Conservation (phyloP, 2,329 filamentous ascomycete species). For the Ilyonectria robusta region DNA sequence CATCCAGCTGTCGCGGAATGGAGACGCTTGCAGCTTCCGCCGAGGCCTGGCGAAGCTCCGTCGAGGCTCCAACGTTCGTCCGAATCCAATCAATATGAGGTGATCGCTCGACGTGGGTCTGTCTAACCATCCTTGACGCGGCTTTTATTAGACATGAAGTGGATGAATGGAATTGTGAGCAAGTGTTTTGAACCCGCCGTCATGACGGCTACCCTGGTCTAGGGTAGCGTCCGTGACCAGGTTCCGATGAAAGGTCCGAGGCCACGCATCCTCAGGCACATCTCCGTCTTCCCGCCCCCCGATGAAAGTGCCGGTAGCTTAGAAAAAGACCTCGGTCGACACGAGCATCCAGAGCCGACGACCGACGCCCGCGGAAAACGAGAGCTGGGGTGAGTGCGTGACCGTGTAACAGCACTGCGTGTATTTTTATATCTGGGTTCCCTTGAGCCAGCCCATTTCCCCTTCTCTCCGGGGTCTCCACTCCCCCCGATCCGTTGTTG, state of each 20-base stretch:
- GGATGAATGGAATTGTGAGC: constrained; percentile 28
- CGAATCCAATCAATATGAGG: constrained; percentile 46
- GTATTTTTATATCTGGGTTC: constrained; percentile 32
- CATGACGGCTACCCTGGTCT: constrained; percentile 17
- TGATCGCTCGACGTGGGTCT: constrained; percentile 42
- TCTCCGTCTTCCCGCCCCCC: constrained; percentile 32
- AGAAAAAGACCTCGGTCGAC: constrained; percentile 43
- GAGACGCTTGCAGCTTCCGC: constrained; percentile 12
- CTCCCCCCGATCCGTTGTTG: constrained; percentile 29
- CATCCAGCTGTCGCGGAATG: neutral
- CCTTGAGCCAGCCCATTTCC: constrained; percentile 16
- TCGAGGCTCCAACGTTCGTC: constrained; percentile 10
- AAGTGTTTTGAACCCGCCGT: neutral
- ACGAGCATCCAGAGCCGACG: constrained; percentile 41
- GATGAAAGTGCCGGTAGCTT: constrained; percentile 11
- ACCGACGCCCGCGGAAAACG: constrained; percentile 43
- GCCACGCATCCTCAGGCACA: constrained; percentile 19
- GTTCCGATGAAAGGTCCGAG: constrained; percentile 30
- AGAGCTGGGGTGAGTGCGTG: constrained; percentile 23
- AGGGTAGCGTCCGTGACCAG: constrained; percentile 36
- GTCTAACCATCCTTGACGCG: constrained; percentile 18
- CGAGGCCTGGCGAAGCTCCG: constrained; percentile 10
- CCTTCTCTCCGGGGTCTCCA: constrained; percentile 47
- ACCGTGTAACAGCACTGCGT: constrained; percentile 9
- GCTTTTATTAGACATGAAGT: constrained; percentile 29